These are phyloP conservation scores for Quercus gilva DNA, from an alignment of 306 rosid genomes.

Conservation along the genomic window DNA sequence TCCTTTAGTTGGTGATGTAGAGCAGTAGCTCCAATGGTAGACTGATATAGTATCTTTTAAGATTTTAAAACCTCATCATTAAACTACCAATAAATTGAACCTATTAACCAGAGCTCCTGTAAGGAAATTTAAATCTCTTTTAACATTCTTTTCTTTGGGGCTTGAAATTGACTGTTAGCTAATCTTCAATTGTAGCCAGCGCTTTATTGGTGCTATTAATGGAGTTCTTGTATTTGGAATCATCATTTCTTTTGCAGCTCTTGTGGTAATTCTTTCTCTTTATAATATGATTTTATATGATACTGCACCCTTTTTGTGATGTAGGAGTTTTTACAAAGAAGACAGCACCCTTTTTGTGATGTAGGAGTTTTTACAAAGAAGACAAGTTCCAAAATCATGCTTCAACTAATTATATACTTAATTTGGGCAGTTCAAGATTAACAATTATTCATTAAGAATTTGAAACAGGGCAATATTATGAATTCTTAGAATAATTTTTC, in stretches of 20 bases:
- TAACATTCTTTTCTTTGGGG: not conserved
- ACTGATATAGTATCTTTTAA: not conserved
- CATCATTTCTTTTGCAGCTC: constrained; percentile 62
- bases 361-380: no score
- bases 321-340: no score
- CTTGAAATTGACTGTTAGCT: constrained; percentile 11
- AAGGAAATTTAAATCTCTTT: not conserved
- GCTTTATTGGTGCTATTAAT: constrained; percentile 65
- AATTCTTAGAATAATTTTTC: no score
- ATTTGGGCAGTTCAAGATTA: no score
- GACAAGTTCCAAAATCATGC: no score
- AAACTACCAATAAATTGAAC: not conserved
- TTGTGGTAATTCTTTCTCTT: constrained; percentile 53
- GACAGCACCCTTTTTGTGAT: no score
- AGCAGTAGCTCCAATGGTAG: not conserved
- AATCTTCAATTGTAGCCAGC: constrained; percentile 60
- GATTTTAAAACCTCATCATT: not conserved
- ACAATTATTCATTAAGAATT: no score
- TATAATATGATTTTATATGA: constrained; percentile 1
- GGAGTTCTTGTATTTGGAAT: constrained; percentile 67
- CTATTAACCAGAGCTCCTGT: not conserved
- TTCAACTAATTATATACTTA: no score
- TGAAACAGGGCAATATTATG: no score
- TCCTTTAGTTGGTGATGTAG: not conserved
- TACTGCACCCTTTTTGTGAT: not conserved